phyloP scores from a whole-genome alignment of 1,139 yeast species.

The Chernovozyma aurita region DNA sequence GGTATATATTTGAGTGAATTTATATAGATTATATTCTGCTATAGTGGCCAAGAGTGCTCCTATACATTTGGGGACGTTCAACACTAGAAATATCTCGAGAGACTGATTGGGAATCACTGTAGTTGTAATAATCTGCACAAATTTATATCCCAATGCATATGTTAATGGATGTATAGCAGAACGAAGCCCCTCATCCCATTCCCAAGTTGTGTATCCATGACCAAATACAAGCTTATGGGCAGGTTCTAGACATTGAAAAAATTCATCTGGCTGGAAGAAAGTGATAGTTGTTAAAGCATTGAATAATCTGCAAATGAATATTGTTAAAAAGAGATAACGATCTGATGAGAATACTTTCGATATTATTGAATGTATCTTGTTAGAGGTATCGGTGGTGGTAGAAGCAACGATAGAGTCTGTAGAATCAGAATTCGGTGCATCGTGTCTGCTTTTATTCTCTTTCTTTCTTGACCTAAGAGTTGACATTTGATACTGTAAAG shows the following conservation, averaged over 20 bases:
- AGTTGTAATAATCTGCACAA: slow-evolving; percentile 8
- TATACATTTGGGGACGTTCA: slow-evolving; percentile 54
- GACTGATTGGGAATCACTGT: slow-evolving; percentile 2
- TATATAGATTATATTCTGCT: slow-evolving; percentile 62
- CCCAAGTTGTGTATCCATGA: slow-evolving; percentile 91
- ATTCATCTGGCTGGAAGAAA: slow-evolving; percentile 95
- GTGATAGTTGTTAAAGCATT: slow-evolving; percentile 66
- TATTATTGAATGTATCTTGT: no score
- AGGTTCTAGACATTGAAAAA: slow-evolving; percentile 88
- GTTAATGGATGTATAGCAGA: slow-evolving; percentile 78
- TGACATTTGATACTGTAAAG: no score
- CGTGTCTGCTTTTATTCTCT: no score
- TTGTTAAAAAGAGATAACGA: neutral
- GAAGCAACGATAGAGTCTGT: no score
- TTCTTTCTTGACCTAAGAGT: no score
- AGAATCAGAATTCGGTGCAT: no score
- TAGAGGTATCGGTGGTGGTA: no score
- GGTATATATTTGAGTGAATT: slow-evolving; percentile 39
- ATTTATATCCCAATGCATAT: slow-evolving; percentile 44
- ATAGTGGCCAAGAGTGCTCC: slow-evolving; percentile 69
- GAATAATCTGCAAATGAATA: slow-evolving; percentile 37
- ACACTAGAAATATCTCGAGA: slow-evolving; percentile 12
- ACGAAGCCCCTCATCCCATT: slow-evolving; percentile 75
- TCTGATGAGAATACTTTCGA: no score
- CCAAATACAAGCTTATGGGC: slow-evolving; percentile 76